Evolutionary conservation across 202 grass and related monocot species (phyloP).

Genomic region (Tripidium arundinaceum): DNA sequence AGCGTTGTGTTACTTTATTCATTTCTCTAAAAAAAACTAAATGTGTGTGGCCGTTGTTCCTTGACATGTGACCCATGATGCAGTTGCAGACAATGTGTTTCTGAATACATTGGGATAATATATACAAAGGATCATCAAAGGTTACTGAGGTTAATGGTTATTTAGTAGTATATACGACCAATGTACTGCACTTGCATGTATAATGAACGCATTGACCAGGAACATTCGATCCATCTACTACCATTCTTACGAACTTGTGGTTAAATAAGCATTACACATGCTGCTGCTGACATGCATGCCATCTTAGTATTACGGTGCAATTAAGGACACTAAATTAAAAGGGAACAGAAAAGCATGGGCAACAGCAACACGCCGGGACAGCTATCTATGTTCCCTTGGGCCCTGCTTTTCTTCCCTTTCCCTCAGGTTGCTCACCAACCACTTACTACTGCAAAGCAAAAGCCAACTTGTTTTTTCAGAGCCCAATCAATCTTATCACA

Average conservation of each 20-base stretch:
- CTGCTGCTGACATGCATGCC: too few relatives aligned
- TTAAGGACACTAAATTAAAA: conserved; percentile 36
- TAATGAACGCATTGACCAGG: neutral
- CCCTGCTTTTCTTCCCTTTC: neutral
- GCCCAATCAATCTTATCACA: neutral
- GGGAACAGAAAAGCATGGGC: conserved; percentile 29
- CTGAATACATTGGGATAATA: neutral
- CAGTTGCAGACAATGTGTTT: neutral
- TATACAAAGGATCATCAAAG: neutral
- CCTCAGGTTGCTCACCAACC: conserved; percentile 13
- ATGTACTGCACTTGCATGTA: neutral
- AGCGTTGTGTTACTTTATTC: neutral
- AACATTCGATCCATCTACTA: neutral
- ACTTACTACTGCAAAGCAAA: neutral
- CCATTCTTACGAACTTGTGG: neutral
- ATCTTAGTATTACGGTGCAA: conserved; percentile 16
- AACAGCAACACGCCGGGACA: conserved; percentile 33
- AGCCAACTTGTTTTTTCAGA: conserved; percentile 9
- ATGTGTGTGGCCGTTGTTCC: neutral
- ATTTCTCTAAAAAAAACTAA: neutral
- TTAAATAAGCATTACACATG: neutral
- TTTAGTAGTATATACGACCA: neutral
- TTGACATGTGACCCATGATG: neutral
- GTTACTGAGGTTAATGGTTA: neutral
- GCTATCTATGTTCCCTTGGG: conserved; percentile 24